Percentiles rank a stretch among this genome's conserved stretches.
phyloP scores from a whole-genome alignment of 2,329 filamentous ascomycete genomes.

The Metarhizium rileyi region DNA sequence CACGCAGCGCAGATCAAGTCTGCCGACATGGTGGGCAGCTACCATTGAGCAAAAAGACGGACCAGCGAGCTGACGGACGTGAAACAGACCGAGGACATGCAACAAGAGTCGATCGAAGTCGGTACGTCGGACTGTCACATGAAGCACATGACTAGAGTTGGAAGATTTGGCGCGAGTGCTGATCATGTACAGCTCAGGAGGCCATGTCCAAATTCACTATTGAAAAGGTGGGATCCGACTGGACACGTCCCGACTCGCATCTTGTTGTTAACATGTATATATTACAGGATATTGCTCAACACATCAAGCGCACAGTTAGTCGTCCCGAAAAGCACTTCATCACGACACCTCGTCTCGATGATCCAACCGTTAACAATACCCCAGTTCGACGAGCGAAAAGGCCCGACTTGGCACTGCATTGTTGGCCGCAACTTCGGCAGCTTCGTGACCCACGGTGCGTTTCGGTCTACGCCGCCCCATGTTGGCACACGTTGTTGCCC shows the following conservation, averaged over 20 bases:
- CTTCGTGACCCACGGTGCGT: slow-evolving; percentile 91
- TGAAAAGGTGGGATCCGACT: no score
- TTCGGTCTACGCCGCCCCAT: no score
- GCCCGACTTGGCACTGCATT: slow-evolving; percentile 98
- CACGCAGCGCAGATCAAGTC: slow-evolving; percentile 86
- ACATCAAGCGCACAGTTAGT: slow-evolving; percentile 84
- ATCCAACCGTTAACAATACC: neutral
- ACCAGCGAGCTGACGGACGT: slow-evolving; percentile 19
- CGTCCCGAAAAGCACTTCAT: neutral
- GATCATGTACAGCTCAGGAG: slow-evolving; percentile 41
- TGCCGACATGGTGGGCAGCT: slow-evolving; percentile 78
- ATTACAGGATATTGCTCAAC: slow-evolving; percentile 78
- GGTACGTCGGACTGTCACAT: slow-evolving; percentile 49
- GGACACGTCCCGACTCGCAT: neutral
- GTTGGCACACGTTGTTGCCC: neutral
- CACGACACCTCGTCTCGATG: neutral
- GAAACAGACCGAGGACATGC: slow-evolving; percentile 86
- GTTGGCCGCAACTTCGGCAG: slow-evolving; percentile 98
- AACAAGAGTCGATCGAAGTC: slow-evolving; percentile 88
- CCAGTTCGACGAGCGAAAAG: slow-evolving; percentile 93
- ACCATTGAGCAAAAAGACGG: neutral
- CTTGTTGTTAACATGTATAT: slow-evolving; percentile 11
- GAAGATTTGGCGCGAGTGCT: slow-evolving; percentile 11
- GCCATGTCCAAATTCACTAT: slow-evolving; percentile 54
- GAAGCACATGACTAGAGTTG: neutral